Evolutionary conservation across 2,329 filamentous ascomycete species (phyloP).

Genomic region (Atkinsonella texensis): DNA sequence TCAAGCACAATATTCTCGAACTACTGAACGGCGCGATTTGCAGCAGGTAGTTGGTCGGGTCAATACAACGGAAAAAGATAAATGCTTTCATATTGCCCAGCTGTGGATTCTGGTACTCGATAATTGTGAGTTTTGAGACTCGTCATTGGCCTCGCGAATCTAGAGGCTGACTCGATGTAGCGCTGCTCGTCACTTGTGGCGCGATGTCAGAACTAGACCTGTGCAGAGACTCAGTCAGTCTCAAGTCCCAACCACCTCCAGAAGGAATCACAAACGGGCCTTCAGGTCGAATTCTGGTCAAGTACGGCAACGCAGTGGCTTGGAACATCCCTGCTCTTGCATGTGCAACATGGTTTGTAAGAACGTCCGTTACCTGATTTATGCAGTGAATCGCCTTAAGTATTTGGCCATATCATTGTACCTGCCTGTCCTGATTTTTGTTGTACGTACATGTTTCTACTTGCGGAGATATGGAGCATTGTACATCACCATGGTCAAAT

Average conservation of each 20-base stretch:
- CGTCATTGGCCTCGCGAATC: background rate
- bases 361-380: slow-evolving; percentile 7
- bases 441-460: background rate
- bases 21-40: slow-evolving; percentile 29
- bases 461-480: too few species aligned
- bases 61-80: slow-evolving; percentile 19
- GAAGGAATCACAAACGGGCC: slow-evolving; percentile 7
- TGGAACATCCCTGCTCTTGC: slow-evolving; percentile 28
- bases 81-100: slow-evolving; percentile 36
- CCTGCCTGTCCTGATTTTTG: too few species aligned
- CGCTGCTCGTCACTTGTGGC: slow-evolving; percentile 30
- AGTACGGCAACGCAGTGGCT: slow-evolving; percentile 20
- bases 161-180: slow-evolving; percentile 9
- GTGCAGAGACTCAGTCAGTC: slow-evolving; percentile 19
- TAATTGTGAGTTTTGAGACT: slow-evolving; percentile 22
- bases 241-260: slow-evolving; percentile 18
- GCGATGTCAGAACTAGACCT: slow-evolving; percentile 22
- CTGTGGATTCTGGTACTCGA: slow-evolving; percentile 34
- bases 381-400: too few species aligned
- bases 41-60: slow-evolving; percentile 32
- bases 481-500: too few species aligned
- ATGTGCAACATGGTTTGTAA: slow-evolving; percentile 34
- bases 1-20: slow-evolving; percentile 30
- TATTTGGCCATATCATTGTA: too few species aligned
- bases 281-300: slow-evolving; percentile 21